phyloP scores from a whole-genome alignment of 1,284 basidiomycete genomes.

The Malassezia japonica region DNA sequence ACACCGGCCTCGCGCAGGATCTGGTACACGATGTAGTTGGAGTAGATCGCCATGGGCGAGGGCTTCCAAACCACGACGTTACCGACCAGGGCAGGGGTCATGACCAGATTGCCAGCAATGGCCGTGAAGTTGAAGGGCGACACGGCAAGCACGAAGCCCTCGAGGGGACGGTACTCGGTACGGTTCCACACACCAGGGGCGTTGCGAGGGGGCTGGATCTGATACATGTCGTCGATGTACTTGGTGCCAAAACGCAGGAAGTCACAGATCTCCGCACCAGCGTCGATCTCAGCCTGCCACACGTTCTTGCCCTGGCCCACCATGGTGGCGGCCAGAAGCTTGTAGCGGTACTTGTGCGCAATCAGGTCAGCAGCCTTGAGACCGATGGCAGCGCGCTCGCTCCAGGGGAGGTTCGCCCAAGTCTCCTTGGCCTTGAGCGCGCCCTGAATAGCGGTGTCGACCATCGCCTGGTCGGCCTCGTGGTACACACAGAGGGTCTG shows the following conservation, averaged over 20 bases:
- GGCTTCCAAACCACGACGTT: slow-evolving; percentile 97
- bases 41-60: slow-evolving; percentile 85
- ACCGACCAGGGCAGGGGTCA: slow-evolving; percentile 79
- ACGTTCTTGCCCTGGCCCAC: slow-evolving; percentile 97
- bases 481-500: slow-evolving; percentile 75
- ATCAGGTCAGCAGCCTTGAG: slow-evolving; percentile 75
- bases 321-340: slow-evolving; percentile 91
- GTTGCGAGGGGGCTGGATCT: slow-evolving; percentile 80
- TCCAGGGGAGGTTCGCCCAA: slow-evolving; percentile 93
- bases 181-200: slow-evolving; percentile 87
- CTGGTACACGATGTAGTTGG: slow-evolving; percentile 85
- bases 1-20: slow-evolving; percentile 88
- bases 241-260: slow-evolving; percentile 96
- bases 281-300: slow-evolving; percentile 99
- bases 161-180: slow-evolving; percentile 85
- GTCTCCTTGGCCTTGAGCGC: slow-evolving; percentile 72
- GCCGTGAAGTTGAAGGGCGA: slow-evolving; percentile 87
- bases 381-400: slow-evolving; percentile 92
- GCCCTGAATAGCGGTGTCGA: slow-evolving; percentile 73
- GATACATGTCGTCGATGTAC: slow-evolving; percentile 88
- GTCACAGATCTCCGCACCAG: slow-evolving; percentile 86
- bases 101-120: slow-evolving; percentile 40
- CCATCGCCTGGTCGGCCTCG: slow-evolving; percentile 62
- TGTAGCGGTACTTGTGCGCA: slow-evolving; percentile 81
- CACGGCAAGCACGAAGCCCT: slow-evolving; percentile 93